These are phyloP conservation scores for Sporothrix sp. DNA, from an alignment of 2,329 filamentous ascomycete species.

Conservation along the genomic window DNA sequence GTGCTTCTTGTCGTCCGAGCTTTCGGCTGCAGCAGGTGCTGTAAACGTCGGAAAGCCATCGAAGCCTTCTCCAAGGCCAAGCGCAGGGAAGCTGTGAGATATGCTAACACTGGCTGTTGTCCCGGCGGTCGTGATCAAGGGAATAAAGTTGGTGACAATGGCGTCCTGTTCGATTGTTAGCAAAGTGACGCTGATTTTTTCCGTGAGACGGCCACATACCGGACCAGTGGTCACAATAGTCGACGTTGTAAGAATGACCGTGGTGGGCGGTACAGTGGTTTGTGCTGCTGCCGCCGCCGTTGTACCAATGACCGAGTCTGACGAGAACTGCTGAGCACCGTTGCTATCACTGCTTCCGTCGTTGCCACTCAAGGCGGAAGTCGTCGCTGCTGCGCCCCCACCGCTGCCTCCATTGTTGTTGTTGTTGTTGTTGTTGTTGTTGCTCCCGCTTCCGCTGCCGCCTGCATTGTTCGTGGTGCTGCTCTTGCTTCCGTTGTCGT, in stretches of 20 bases:
- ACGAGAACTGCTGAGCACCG: conserved; percentile 1
- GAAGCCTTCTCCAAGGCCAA: not conserved
- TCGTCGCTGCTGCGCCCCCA: not conserved
- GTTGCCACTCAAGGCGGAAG: not conserved
- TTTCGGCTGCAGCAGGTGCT: not conserved
- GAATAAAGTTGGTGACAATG: conserved; percentile 7
- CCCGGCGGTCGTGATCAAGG: conserved; percentile 6
- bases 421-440: not conserved
- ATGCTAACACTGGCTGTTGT: not conserved
- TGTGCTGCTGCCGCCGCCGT: not conserved
- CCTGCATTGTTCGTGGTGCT: conserved; percentile 2
- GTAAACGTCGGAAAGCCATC: not conserved
- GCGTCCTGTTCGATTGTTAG: conserved; percentile 1
- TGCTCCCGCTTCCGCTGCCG: not conserved
- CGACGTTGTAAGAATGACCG: conserved; percentile 2
- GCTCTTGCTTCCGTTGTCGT: not conserved
- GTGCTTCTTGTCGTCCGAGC: conserved; percentile 11
- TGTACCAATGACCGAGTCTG: not conserved
- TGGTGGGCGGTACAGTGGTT: not conserved
- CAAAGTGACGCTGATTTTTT: not conserved
- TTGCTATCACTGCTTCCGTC: conserved; percentile 7
- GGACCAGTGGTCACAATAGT: conserved; percentile 4
- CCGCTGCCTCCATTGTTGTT: not conserved
- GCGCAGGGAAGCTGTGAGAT: not conserved
- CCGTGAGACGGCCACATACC: not conserved